Conservation (phyloP, 208 protist species). For the Leishmania braziliensis region DNA sequence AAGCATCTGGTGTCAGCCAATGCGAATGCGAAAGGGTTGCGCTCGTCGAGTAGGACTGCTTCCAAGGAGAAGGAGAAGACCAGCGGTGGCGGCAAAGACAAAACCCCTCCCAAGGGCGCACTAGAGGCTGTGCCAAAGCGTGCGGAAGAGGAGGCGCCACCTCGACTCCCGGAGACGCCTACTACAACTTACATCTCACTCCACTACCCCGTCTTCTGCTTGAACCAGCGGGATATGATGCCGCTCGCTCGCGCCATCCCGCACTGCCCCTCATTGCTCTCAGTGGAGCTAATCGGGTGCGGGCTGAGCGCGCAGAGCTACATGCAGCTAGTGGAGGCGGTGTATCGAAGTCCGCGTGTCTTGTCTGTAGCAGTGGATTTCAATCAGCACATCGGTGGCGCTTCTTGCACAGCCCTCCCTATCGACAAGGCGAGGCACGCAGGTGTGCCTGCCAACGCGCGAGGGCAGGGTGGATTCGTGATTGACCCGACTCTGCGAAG, state of each 20-base stretch:
- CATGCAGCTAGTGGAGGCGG: conserved; percentile 79
- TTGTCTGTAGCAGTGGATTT: conserved; percentile 79
- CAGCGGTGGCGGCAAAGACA: not conserved
- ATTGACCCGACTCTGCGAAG: conserved; percentile 28
- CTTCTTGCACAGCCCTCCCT: not conserved
- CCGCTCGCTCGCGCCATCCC: conserved; percentile 82
- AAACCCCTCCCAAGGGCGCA: conserved; percentile 8
- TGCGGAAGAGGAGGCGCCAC: not conserved
- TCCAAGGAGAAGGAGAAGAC: conserved; percentile 19
- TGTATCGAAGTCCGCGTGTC: conserved; percentile 76
- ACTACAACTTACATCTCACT: conserved; percentile 68
- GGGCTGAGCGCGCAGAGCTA: conserved; percentile 81
- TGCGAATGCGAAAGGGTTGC: conserved; percentile 4
- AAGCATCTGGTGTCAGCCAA: not conserved
- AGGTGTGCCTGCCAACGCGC: not conserved
- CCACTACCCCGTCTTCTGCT: conserved; percentile 74
- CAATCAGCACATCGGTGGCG: conserved; percentile 38
- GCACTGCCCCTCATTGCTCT: conserved; percentile 79
- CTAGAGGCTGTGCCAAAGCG: conserved; percentile 1
- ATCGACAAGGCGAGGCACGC: not conserved
- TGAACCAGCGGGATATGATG: conserved; percentile 88
- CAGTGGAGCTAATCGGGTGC: conserved; percentile 79
- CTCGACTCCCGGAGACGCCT: conserved; percentile 5
- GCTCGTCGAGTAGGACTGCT: not conserved
- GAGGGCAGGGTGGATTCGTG: conserved; percentile 21